A percentile compares a stretch with the other conserved stretches of the same genome.
Conservation (phyloP, 371 early-diverging fungal species). For the Zychaea mexicana region DNA sequence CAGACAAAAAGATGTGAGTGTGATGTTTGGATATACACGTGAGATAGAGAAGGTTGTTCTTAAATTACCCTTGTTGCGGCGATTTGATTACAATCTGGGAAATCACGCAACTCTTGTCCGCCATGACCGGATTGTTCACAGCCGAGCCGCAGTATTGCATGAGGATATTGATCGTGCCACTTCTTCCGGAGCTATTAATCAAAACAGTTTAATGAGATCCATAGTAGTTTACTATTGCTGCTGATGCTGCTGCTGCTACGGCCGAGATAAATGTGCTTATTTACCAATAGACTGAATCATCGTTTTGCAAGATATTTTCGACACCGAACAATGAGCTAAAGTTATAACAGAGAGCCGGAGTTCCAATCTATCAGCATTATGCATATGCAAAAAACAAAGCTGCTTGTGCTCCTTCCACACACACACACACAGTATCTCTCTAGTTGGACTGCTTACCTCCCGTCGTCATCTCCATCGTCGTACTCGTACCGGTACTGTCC, state of each 20-base stretch:
- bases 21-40: not conserved
- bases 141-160: conserved; percentile 20
- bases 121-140: not conserved
- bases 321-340: conserved; percentile 24
- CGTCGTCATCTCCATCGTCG: not conserved
- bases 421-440: not conserved
- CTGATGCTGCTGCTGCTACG: too few relatives aligned
- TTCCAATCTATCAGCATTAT: not conserved
- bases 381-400: not conserved
- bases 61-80: conserved; percentile 25
- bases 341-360: not conserved
- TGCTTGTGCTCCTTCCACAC: not conserved
- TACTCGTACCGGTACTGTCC: conserved; percentile 22
- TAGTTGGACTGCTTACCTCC: not conserved
- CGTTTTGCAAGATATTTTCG: conserved; percentile 32
- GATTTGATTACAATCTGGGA: conserved; percentile 31
- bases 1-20: too few relatives aligned
- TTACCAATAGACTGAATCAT: conserved; percentile 31
- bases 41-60: not conserved
- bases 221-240: too few relatives aligned
- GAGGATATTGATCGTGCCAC: conserved; percentile 31
- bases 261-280: too few relatives aligned
- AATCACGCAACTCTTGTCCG: conserved; percentile 23
- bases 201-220: too few relatives aligned
- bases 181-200: conserved; percentile 24